phyloP scores from a whole-genome alignment of 768 basidiomycete genomes.

The Obba rivulosa region DNA sequence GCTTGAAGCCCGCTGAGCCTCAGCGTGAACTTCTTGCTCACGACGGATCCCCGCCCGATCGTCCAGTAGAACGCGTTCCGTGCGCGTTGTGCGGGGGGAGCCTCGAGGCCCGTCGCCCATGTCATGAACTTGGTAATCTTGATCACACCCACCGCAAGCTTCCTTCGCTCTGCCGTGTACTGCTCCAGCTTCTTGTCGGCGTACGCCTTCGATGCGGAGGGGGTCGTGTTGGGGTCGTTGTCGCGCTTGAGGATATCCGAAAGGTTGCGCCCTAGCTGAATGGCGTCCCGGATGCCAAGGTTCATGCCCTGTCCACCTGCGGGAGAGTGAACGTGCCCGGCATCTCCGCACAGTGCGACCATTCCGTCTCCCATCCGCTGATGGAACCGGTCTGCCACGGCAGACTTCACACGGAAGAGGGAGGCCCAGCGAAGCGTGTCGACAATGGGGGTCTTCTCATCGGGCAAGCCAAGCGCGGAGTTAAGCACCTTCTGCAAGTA shows the following conservation, averaged over 20 bases:
- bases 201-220: slow-evolving; percentile 9
- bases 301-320: slow-evolving; percentile 56
- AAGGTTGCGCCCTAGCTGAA: slow-evolving; percentile 40
- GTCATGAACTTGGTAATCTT: too few relatives aligned
- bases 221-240: neutral
- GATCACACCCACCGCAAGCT: slow-evolving; percentile 38
- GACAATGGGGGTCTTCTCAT: slow-evolving; percentile 26
- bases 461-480: slow-evolving; percentile 30
- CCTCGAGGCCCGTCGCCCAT: too few relatives aligned
- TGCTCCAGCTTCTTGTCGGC: slow-evolving; percentile 28
- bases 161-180: slow-evolving; percentile 32
- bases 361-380: slow-evolving; percentile 21
- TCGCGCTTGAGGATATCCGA: slow-evolving; percentile 26
- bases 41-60: too few relatives aligned
- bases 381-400: slow-evolving; percentile 37
- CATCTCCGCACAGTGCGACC: slow-evolving; percentile 36
- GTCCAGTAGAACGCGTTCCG: too few relatives aligned
- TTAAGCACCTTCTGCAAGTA: slow-evolving; percentile 43
- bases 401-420: slow-evolving; percentile 40
- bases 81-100: too few relatives aligned
- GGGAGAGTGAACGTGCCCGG: slow-evolving; percentile 51
- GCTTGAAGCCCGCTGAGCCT: too few relatives aligned
- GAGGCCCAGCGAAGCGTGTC: slow-evolving; percentile 42
- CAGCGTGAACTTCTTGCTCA: too few relatives aligned
- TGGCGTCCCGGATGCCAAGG: slow-evolving; percentile 50